Conservation (phyloP, 1,284 basidiomycete genomes). For the Moesziomyces sp. region DNA sequence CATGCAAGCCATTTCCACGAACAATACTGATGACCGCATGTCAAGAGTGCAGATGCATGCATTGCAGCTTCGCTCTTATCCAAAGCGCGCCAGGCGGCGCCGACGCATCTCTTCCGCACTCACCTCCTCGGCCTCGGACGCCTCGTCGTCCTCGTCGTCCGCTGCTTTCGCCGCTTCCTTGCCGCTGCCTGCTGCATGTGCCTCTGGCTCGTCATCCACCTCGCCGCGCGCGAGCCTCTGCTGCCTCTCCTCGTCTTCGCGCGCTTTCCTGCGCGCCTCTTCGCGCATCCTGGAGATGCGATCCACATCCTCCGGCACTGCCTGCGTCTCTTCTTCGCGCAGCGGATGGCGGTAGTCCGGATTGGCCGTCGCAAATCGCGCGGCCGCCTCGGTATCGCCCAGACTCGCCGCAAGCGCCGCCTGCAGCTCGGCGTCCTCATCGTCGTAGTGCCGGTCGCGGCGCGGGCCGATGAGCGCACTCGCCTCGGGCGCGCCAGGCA, state of each 20-base stretch:
- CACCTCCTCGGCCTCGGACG: conserved; percentile 44
- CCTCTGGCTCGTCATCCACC: conserved; percentile 10
- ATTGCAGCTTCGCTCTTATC: conserved; percentile 12
- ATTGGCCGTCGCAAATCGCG: conserved; percentile 18
- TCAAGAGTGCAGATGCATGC: not conserved
- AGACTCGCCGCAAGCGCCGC: conserved; percentile 58
- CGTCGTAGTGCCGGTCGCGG: conserved; percentile 55
- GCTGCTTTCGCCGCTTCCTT: conserved; percentile 8
- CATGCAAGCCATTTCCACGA: conserved; percentile 8
- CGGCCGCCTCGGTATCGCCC: conserved; percentile 42
- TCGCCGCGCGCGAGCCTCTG: conserved; percentile 36
- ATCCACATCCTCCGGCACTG: conserved; percentile 53
- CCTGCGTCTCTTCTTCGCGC: conserved; percentile 20
- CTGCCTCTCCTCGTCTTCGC: conserved; percentile 38
- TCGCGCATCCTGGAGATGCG: conserved; percentile 53
- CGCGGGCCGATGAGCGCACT: conserved; percentile 42
- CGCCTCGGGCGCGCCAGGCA: conserved; percentile 45
- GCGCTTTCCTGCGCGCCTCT: conserved; percentile 44
- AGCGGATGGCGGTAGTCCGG: conserved; percentile 4
- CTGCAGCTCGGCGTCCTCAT: conserved; percentile 62
- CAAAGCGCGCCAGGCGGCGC: conserved; percentile 47
- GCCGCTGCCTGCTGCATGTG: conserved; percentile 1
- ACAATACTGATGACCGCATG: not conserved
- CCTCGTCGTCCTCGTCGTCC: conserved; percentile 53
- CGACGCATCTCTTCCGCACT: conserved; percentile 58